Conservation (phyloP, 495 filamentous ascomycete genomes). For the Aspergillus kassunensis region DNA sequence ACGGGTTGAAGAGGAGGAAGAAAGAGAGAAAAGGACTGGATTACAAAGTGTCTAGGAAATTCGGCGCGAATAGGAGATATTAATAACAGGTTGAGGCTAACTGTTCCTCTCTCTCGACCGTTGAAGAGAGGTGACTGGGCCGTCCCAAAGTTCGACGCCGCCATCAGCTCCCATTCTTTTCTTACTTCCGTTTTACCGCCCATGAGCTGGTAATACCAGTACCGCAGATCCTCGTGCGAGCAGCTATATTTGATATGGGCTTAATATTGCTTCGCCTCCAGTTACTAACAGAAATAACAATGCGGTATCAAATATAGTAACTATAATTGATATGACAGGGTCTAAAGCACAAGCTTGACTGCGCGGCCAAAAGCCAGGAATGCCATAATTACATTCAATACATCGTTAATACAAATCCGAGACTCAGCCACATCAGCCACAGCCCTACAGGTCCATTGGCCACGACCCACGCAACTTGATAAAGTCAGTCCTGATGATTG, state of each 20-base stretch:
- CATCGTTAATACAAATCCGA: slow-evolving; percentile 12
- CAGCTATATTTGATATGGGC: background rate
- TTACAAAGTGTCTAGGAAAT: no score
- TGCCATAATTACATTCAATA: slow-evolving; percentile 11
- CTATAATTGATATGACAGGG: no score
- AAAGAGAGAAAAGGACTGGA: background rate
- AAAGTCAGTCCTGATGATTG: slow-evolving; percentile 1
- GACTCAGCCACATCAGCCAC: slow-evolving; percentile 23
- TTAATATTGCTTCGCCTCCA: background rate
- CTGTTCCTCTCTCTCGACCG: background rate
- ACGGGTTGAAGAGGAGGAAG: background rate
- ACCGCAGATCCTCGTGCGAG: background rate
- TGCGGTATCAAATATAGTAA: no score
- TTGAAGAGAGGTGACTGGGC: background rate
- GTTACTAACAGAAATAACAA: no score
- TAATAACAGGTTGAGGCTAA: slow-evolving; percentile 5
- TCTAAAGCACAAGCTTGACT: background rate
- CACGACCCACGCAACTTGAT: slow-evolving; percentile 1
- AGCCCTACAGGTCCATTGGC: slow-evolving; percentile 22
- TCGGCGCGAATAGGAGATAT: no score
- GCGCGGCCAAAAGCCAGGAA: background rate
- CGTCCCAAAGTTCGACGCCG: background rate
- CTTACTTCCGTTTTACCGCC: background rate
- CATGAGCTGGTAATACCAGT: background rate
- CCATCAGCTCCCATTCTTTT: background rate